phyloP scores from a whole-genome alignment of 108 stramenopile species.

The Cyclotella sp. region DNA sequence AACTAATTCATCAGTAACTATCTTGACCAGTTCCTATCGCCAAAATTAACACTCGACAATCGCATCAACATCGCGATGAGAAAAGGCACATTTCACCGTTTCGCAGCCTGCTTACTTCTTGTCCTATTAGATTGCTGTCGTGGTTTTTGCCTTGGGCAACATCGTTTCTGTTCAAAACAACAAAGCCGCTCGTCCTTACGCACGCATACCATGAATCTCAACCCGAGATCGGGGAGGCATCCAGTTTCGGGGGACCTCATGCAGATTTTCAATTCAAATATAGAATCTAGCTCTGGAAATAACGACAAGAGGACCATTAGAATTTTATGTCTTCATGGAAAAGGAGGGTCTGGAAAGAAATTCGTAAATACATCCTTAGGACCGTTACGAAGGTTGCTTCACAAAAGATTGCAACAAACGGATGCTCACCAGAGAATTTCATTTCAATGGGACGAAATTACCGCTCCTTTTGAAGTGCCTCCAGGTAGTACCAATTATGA shows the following conservation, averaged over 20 bases:
- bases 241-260: not conserved
- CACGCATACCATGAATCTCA: not conserved
- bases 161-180: not conserved
- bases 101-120: not conserved
- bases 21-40: too few relatives aligned
- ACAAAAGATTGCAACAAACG: constrained; percentile 29
- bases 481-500: not conserved
- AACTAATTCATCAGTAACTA: too few relatives aligned
- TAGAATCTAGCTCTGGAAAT: not conserved
- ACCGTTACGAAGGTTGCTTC: constrained; percentile 41
- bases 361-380: constrained; percentile 48
- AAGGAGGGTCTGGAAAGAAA: constrained; percentile 66
- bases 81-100: too few relatives aligned
- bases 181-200: too few relatives aligned
- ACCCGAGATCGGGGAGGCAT: not conserved
- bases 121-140: not conserved
- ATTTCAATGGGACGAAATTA: constrained; percentile 42
- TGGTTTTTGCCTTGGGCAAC: not conserved
- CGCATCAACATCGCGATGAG: too few relatives aligned
- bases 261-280: not conserved
- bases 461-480: constrained; percentile 55
- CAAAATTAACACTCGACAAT: too few relatives aligned
- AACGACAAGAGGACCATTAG: constrained; percentile 15
- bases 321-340: constrained; percentile 83
- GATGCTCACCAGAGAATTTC: constrained; percentile 19